Base-by-base conservation (phyloP, 2,329 filamentous ascomycete genomes). In the Apiospora marii region DNA sequence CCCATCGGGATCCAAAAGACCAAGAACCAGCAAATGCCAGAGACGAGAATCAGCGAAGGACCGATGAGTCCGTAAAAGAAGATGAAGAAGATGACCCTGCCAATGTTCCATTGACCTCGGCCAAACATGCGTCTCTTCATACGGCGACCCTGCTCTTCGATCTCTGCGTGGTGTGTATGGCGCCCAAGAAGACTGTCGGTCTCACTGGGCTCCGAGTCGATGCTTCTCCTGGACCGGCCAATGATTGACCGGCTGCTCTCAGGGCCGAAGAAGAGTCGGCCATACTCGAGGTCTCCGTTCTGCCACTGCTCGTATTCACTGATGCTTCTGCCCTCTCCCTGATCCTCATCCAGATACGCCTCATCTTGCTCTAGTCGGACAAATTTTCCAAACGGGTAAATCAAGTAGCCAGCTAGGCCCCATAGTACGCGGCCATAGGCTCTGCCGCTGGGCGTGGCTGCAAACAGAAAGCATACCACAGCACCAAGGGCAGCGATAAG, bases 241-340 rank as follows among this genome's bases (percentile, higher is more conserved):
- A 98, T 87, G 70, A 98, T 91, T 8, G 95, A 97, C 70, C 93
- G 90, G 77, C 88, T 92, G 73, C 90, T 85, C 69, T 91, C 90
- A 3, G 96, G 96, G 0, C 96, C 97, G 81, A 99, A 99, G 85
- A 99, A 98, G 2, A 99, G 89, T 46, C 96, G 90, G 3, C 96
- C 96, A 81, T 98, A 95, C 82, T 99, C 96, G 46, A 99, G 89
- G 79, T 99, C 96, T 69, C 96, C 96, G 80, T 92, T 98, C 84
- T 99, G 96, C 96, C 96, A 99, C 83, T 98, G 95, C 82, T 99
- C 96, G 81, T 99, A 99, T 84, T 99, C 96, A 78, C 94, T 97
- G 79, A 99, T 98, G 84, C 95, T 98, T 79, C 96, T 91, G 27
- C 96, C 96, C 83, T 99, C 96, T 53, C 96, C 95, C 79, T 96